Evolutionary conservation across 331 rosid genomes (phyloP), one percentile per base, ranked within the genome.

Genomic region (Spiraea crenata): DNA sequence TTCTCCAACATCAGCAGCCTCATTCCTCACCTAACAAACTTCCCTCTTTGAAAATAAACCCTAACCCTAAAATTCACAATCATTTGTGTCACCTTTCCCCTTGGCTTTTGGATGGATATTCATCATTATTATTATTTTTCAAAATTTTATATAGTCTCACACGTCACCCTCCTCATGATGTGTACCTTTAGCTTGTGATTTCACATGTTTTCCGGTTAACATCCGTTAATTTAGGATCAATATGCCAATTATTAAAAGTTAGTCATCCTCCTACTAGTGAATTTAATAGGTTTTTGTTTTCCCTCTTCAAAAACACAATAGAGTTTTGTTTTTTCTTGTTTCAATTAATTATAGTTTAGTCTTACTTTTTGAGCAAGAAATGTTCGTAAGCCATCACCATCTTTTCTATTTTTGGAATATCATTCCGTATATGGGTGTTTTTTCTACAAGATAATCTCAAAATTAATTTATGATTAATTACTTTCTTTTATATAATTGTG

Each of bases 141-240:
- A 68, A 76, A 81, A 78, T 87, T 75, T 69, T 73, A 74, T 76
- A 92, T 86, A 72, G 76, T 82, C 77, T 85, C 75, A 77, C 75
- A 90, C 91, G 90, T 86, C 95, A 86, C 72, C 49, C 71, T 61
- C 76, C 56, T 70, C 65, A 15, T 82, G 92, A 88, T 86, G 95
- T 82, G 85, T 78, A 46, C 35, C 75, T 80, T 61, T 50, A 56
- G 35, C 70, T 7, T 66, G 70, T 73, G 71, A 20, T 44, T 56
- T 69, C 79, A 81, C 78, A 59, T 73, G 84, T 61, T 84, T 49
- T 72, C 82, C 67, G 75, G 25, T 67, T 4, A 25, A 38, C 47
- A 44, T 75, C 85, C 96, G 79, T 67, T 74, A 81, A 81, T 81
- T 85, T 68, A 78, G 90, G 78, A 58, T 62, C 69, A 34, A 16